Conservation (phyloP, 192 early-diverging fungal species). For the Rhizoclosmatium sp. region DNA sequence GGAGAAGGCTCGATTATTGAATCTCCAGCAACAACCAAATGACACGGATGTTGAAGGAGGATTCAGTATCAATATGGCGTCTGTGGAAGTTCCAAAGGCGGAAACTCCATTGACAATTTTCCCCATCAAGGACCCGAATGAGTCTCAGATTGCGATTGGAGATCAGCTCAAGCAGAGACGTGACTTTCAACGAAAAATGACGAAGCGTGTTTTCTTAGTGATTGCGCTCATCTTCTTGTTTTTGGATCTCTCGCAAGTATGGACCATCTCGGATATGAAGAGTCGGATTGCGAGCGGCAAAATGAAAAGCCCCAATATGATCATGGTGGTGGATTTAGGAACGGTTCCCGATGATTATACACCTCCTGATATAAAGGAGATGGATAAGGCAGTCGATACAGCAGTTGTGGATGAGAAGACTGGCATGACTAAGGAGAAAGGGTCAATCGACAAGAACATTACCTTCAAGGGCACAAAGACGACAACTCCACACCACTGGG, state of each 20-base stretch:
- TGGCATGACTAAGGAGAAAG: slow-evolving; percentile 1
- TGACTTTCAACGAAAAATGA: slow-evolving; percentile 26
- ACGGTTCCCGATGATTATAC: slow-evolving; percentile 16
- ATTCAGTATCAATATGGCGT: background rate
- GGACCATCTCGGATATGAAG: slow-evolving; percentile 5
- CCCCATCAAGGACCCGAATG: slow-evolving; percentile 36
- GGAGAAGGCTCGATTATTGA: slow-evolving; percentile 5
- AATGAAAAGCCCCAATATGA: slow-evolving; percentile 19
- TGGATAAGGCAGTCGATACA: background rate
- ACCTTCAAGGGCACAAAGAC: slow-evolving; percentile 11
- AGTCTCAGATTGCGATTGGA: slow-evolving; percentile 33
- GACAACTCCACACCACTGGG: background rate
- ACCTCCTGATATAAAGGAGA: background rate
- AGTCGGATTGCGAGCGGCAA: slow-evolving; percentile 1
- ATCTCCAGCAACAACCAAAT: background rate
- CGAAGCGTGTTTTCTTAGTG: slow-evolving; percentile 4
- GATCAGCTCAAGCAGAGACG: slow-evolving; percentile 17
- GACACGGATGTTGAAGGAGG: background rate
- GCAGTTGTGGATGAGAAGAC: background rate
- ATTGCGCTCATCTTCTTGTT: slow-evolving; percentile 23
- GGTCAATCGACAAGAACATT: background rate
- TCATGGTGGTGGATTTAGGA: slow-evolving; percentile 29
- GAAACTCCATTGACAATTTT: slow-evolving; percentile 26
- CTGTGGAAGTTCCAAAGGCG: slow-evolving; percentile 10
- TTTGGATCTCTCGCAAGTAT: slow-evolving; percentile 7